Conservation (phyloP, 352 stramenopile species). For the Globisporangium sylvaticum region DNA sequence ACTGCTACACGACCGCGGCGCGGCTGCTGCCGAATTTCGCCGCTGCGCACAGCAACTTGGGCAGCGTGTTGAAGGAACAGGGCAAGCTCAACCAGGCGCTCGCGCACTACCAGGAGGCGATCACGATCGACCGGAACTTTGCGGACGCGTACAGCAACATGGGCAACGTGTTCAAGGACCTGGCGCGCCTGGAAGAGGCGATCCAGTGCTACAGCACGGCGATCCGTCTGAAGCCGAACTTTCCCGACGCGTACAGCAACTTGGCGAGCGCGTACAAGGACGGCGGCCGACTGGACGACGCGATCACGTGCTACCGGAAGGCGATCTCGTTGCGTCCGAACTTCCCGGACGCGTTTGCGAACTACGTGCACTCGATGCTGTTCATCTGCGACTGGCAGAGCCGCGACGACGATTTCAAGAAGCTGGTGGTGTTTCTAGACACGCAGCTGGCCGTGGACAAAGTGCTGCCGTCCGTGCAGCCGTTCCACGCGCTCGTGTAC, state of each 20-base stretch:
- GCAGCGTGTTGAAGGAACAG: constrained; percentile 93
- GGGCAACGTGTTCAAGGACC: constrained; percentile 93
- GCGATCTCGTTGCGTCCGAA: constrained; percentile 86
- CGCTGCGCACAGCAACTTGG: constrained; percentile 92
- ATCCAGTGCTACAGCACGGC: constrained; percentile 89
- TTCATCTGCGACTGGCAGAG: constrained; percentile 92
- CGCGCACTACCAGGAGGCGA: constrained; percentile 92
- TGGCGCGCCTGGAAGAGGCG: constrained; percentile 83
- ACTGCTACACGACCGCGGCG: constrained; percentile 91
- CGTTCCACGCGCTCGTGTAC: constrained; percentile 92
- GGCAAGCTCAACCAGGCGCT: constrained; percentile 91
- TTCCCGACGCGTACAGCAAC: constrained; percentile 91
- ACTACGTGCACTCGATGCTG: constrained; percentile 91
- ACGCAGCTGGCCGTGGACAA: constrained; percentile 20
- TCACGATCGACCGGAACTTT: constrained; percentile 91
- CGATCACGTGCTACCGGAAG: constrained; percentile 92
- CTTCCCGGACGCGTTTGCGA: constrained; percentile 91
- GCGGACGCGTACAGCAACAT: constrained; percentile 93
- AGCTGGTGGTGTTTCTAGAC: constrained; percentile 29
- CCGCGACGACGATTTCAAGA: constrained; percentile 73
- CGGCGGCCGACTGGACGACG: constrained; percentile 83
- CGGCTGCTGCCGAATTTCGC: constrained; percentile 90
- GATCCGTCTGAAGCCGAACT: constrained; percentile 87
- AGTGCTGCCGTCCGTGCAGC: constrained; percentile 85
- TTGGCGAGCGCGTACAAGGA: constrained; percentile 92